Evolutionary conservation across 805 yeast species (phyloP).

Genomic region (Kregervanrija fluxuum): DNA sequence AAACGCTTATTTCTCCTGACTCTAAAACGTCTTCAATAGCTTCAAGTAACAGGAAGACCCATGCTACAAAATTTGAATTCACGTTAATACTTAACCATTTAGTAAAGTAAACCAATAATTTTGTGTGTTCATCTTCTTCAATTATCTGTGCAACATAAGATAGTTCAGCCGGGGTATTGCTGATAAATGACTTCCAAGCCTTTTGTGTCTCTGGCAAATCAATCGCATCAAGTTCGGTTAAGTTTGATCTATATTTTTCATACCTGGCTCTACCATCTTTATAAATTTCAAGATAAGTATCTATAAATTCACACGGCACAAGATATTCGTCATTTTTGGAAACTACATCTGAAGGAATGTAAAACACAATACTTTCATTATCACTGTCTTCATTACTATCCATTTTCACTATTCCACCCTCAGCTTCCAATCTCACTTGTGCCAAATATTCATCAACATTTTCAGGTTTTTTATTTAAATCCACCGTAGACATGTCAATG

Average conservation of each 20-base stretch:
- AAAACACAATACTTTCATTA: constrained; percentile 6
- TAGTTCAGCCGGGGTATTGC: constrained; percentile 27
- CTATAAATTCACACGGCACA: not conserved
- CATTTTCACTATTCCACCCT: constrained; percentile 6
- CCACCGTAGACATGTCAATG: constrained; percentile 13
- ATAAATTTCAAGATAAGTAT: constrained; percentile 14
- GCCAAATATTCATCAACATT: constrained; percentile 28
- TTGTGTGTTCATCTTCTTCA: constrained; percentile 29
- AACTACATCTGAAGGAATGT: constrained; percentile 1
- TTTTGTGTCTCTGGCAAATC: constrained; percentile 32
- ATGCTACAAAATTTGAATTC: constrained; percentile 23
- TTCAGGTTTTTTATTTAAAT: constrained; percentile 12
- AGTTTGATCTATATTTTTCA: constrained; percentile 10
- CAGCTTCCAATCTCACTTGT: constrained; percentile 27
- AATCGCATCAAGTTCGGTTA: constrained; percentile 22
- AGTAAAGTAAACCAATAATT: constrained; percentile 33
- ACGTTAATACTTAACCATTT: constrained; percentile 34
- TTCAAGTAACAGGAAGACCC: constrained; percentile 36
- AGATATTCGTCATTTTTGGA: not conserved
- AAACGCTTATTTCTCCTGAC: constrained; percentile 31
- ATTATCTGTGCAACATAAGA: constrained; percentile 25
- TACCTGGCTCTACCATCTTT: constrained; percentile 12
- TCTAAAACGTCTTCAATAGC: constrained; percentile 32
- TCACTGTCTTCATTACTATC: constrained; percentile 1
- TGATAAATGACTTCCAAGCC: constrained; percentile 36